These are phyloP conservation scores for Hippophae rhamnoides DNA, from an alignment of 306 rosid species.

Conservation along the genomic window DNA sequence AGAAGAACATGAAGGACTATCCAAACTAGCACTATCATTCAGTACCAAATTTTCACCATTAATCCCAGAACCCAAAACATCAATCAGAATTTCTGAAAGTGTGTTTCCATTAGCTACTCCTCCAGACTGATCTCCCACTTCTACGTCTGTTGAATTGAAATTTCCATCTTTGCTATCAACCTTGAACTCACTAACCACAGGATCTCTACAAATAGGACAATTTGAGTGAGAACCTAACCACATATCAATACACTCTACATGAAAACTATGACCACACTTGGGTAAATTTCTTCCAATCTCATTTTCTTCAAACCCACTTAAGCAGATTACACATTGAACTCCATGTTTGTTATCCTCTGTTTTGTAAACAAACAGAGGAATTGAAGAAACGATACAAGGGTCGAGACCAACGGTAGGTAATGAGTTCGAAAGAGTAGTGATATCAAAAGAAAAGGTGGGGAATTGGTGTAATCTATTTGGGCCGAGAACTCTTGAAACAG, in stretches of 20 bases:
- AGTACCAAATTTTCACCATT: conserved; percentile 1
- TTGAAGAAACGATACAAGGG: conserved; percentile 32
- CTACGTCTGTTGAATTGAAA: background rate
- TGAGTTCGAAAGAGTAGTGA: conserved; percentile 24
- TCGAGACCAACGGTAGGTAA: conserved; percentile 59
- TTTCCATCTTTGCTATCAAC: background rate
- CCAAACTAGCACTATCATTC: conserved; percentile 15
- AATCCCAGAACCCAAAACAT: conserved; percentile 27
- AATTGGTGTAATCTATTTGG: conserved; percentile 47
- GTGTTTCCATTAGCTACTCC: conserved; percentile 16
- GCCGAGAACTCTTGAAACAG: conserved; percentile 45
- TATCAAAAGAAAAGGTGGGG: conserved; percentile 20
- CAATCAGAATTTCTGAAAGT: conserved; percentile 16
- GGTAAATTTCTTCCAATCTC: conserved; percentile 64
- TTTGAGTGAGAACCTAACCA: conserved; percentile 70
- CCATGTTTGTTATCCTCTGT: conserved; percentile 10
- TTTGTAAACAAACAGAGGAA: conserved; percentile 54
- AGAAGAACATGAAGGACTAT: conserved; percentile 18
- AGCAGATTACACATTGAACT: conserved; percentile 72
- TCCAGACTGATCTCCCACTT: background rate
- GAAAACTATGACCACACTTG: conserved; percentile 73
- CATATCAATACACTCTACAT: conserved; percentile 77
- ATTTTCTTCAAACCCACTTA: conserved; percentile 51
- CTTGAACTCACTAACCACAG: conserved; percentile 18
- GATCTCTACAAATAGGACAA: conserved; percentile 82